A percentile compares a stretch with the other conserved stretches of the same genome.
Evolutionary conservation across 2,329 filamentous ascomycete genomes (phyloP).

Genomic region (Apiospora hydei): DNA sequence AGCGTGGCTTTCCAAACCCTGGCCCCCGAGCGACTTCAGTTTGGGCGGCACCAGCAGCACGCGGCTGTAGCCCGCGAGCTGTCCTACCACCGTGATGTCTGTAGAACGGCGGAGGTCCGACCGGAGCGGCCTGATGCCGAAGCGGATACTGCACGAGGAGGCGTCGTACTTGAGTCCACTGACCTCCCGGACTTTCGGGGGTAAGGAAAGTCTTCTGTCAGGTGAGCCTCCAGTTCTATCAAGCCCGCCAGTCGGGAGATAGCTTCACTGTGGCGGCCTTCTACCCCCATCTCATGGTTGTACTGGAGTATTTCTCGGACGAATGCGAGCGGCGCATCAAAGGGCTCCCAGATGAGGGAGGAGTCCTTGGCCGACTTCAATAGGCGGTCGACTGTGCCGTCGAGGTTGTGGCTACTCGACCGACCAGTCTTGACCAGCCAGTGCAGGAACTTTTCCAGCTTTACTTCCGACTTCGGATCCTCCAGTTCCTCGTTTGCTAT

Average conservation of each 20-base stretch:
- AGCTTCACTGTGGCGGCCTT: neutral
- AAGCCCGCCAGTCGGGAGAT: constrained; percentile 26
- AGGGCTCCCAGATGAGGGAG: constrained; percentile 10
- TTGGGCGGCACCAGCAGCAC: constrained; percentile 28
- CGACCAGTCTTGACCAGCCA: constrained; percentile 2
- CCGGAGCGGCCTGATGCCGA: constrained; percentile 29
- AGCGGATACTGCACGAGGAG: constrained; percentile 29
- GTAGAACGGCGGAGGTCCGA: constrained; percentile 23
- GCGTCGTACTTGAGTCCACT: constrained; percentile 26
- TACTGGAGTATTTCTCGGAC: constrained; percentile 30
- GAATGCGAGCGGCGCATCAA: constrained; percentile 29
- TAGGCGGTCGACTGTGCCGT: constrained; percentile 4
- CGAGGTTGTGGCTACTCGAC: neutral
- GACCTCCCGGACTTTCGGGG: constrained; percentile 28
- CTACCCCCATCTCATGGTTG: constrained; percentile 10
- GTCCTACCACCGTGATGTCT: constrained; percentile 29
- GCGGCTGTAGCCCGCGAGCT: constrained; percentile 30
- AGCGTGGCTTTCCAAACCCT: constrained; percentile 25
- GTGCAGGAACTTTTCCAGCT: neutral
- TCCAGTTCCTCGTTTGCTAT: neutral
- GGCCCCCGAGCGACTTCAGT: constrained; percentile 23
- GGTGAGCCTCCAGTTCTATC: constrained; percentile 23
- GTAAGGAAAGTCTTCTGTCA: constrained; percentile 32
- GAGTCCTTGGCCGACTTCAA: neutral
- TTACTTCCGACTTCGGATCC: neutral